phyloP scores from a whole-genome alignment of 2,329 filamentous ascomycete genomes.

The Sarocladiaceae sp. region DNA sequence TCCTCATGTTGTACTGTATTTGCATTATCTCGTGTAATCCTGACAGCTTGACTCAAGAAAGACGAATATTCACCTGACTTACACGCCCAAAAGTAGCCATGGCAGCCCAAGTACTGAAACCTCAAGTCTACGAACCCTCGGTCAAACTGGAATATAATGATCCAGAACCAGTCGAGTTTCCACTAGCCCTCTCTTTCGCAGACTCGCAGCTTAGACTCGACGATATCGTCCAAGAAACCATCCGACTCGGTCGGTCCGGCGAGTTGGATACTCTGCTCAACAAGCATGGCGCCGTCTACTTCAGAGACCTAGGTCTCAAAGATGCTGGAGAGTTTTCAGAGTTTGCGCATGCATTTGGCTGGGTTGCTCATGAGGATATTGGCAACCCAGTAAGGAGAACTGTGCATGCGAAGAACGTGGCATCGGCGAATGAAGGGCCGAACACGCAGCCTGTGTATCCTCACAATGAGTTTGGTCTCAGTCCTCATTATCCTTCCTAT shows the following conservation, averaged over 20 bases:
- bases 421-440: slow-evolving; percentile 31
- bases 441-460: slow-evolving; percentile 31
- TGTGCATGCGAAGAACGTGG: slow-evolving; percentile 28
- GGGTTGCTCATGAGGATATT: slow-evolving; percentile 28
- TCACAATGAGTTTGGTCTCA: slow-evolving; percentile 34
- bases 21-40: no score
- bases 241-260: slow-evolving; percentile 15
- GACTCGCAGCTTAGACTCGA: not conserved
- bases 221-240: not conserved
- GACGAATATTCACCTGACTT: no score
- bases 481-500: slow-evolving; percentile 31
- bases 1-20: no score
- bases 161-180: not conserved
- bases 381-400: slow-evolving; percentile 27
- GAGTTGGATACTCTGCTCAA: slow-evolving; percentile 19
- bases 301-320: slow-evolving; percentile 27
- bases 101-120: not conserved
- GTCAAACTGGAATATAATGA: not conserved
- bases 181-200: not conserved
- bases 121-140: not conserved
- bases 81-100: no score
- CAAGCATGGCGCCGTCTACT: slow-evolving; percentile 26
- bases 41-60: not conserved
- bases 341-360: slow-evolving; percentile 30
- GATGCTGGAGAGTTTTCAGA: slow-evolving; percentile 28